phyloP scores from a whole-genome alignment of 2,329 filamentous ascomycete species.

The Aspergillus quadrilineatus region DNA sequence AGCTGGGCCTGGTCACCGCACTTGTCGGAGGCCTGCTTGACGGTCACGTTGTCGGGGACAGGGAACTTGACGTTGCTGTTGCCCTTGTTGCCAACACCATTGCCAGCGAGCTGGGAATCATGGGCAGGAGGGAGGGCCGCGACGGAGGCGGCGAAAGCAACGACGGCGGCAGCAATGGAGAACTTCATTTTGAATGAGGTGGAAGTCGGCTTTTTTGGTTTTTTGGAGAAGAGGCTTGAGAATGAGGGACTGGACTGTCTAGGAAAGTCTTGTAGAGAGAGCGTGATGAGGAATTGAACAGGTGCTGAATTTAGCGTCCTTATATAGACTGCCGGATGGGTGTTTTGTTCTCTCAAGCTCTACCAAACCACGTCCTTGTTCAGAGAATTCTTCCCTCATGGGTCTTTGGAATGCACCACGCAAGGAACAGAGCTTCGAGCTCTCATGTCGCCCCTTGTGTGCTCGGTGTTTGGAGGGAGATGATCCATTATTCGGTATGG shows the following conservation, averaged over 20 bases:
- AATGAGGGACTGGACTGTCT: constrained; percentile 27
- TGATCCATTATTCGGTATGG: constrained; percentile 18
- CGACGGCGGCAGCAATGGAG: constrained; percentile 33
- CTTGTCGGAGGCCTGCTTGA: constrained; percentile 41
- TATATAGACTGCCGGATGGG: constrained; percentile 34
- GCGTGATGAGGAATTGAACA: constrained; percentile 28
- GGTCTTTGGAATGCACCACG: constrained; percentile 32
- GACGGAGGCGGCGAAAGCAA: constrained; percentile 36
- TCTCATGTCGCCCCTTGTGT: not conserved
- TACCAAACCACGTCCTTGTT: constrained; percentile 9
- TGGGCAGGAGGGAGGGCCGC: constrained; percentile 30
- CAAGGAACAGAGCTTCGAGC: constrained; percentile 20
- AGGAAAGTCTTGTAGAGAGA: constrained; percentile 29
- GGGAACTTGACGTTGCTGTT: constrained; percentile 36
- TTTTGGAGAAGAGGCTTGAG: constrained; percentile 9
- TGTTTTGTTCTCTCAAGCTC: constrained; percentile 21
- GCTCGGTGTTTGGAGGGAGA: not conserved
- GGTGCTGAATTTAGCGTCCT: constrained; percentile 19
- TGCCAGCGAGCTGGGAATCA: constrained; percentile 15
- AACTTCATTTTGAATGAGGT: constrained; percentile 41
- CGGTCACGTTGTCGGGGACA: constrained; percentile 32
- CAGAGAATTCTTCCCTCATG: constrained; percentile 9
- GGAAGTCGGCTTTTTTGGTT: constrained; percentile 28
- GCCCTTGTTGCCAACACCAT: constrained; percentile 30
- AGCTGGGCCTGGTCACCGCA: constrained; percentile 41